A percentile compares a stretch with the other conserved stretches of the same genome.
Evolutionary conservation across 208 protist genomes (phyloP).

Genomic region (Trypanosoma avium): DNA sequence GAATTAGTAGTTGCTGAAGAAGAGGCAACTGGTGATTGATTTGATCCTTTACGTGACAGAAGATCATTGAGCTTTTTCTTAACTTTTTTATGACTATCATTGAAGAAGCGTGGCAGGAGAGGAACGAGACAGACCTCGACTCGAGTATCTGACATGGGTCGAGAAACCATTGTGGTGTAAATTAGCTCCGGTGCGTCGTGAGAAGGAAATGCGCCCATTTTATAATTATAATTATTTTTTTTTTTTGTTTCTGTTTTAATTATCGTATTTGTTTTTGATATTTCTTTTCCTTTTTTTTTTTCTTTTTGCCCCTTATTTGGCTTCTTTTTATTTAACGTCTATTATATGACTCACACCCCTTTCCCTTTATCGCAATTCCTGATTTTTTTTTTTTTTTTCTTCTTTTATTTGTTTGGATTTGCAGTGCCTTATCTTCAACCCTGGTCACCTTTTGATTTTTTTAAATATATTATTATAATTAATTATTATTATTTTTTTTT

Average conservation of each 20-base stretch:
- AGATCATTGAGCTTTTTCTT: constrained; percentile 33
- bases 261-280: not conserved
- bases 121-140: constrained; percentile 82
- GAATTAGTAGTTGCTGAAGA: not conserved
- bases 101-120: constrained; percentile 82
- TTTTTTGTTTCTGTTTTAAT: not conserved
- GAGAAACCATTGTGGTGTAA: constrained; percentile 75
- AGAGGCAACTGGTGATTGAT: not conserved
- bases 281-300: not conserved
- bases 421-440: too few relatives aligned
- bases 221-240: not conserved
- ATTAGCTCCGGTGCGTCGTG: constrained; percentile 78
- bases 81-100: constrained; percentile 61
- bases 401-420: too few relatives aligned
- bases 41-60: constrained; percentile 1
- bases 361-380: too few relatives aligned
- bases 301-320: not conserved
- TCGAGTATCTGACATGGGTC: constrained; percentile 31
- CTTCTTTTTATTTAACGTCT: too few relatives aligned
- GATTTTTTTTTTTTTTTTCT: too few relatives aligned
- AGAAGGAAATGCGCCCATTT: constrained; percentile 88
- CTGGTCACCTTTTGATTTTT: too few relatives aligned
- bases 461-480: not conserved
- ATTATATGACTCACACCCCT: too few relatives aligned
- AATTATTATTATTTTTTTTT: not conserved